Percentiles rank a stretch among this genome's conserved stretches.
phyloP scores from a whole-genome alignment of 2,329 filamentous ascomycete genomes.

The Cryphonectria carpinicola region DNA sequence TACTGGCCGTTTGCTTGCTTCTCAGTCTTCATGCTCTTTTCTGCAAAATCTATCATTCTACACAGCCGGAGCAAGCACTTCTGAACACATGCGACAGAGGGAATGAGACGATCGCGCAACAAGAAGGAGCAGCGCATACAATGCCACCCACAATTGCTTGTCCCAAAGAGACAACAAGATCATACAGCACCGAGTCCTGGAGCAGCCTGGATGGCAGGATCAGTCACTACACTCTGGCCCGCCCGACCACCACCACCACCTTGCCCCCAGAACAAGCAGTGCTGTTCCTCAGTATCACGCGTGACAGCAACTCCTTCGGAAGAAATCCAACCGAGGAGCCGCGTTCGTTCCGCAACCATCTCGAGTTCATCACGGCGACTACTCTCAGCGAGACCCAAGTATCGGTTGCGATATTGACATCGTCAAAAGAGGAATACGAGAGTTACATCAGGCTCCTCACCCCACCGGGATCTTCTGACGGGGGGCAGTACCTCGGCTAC shows the following conservation, averaged over 20 bases:
- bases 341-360: neutral
- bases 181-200: constrained; percentile 8
- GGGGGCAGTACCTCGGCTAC: neutral
- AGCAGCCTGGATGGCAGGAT: constrained; percentile 4
- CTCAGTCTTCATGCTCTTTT: neutral
- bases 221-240: constrained; percentile 6
- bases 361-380: constrained; percentile 1
- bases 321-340: constrained; percentile 3
- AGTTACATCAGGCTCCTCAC: neutral
- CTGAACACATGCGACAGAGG: neutral
- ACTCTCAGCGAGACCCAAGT: neutral
- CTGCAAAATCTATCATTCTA: neutral
- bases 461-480: neutral
- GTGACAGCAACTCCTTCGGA: constrained; percentile 1
- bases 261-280: constrained; percentile 1
- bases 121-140: neutral
- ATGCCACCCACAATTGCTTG: neutral
- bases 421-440: neutral
- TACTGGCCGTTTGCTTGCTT: neutral
- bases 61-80: neutral
- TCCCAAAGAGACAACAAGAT: neutral
- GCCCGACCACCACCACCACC: no score
- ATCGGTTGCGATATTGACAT: neutral
- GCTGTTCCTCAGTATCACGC: constrained; percentile 5
- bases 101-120: neutral